These are phyloP conservation scores for Paulownia fortunei DNA, from an alignment of 257 asterid genomes.

Conservation along the genomic window DNA sequence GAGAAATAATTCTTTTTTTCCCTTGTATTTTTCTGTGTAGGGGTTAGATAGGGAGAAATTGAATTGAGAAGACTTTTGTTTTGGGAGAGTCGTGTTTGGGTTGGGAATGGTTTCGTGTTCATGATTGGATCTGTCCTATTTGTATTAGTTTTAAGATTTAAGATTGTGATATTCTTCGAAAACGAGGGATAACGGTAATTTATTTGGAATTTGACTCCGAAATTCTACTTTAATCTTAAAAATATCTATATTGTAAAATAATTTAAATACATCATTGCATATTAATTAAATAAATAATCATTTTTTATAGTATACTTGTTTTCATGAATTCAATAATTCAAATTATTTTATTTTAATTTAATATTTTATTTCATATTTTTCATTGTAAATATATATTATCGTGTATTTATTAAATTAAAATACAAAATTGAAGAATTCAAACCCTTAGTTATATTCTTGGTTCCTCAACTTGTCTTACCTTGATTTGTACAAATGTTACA, in stretches of 20 bases:
- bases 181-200: constrained; percentile 31
- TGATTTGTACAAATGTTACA: background rate
- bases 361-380: too few relatives aligned
- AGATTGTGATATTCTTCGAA: constrained; percentile 29
- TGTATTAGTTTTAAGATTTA: background rate
- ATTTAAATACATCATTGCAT: too few relatives aligned
- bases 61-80: constrained; percentile 36
- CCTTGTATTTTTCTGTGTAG: background rate
- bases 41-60: constrained; percentile 30
- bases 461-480: too few relatives aligned
- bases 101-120: constrained; percentile 35
- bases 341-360: too few relatives aligned
- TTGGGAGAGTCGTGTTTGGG: constrained; percentile 48
- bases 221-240: background rate
- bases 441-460: too few relatives aligned
- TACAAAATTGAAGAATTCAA: too few relatives aligned
- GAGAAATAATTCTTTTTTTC: background rate
- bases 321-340: too few relatives aligned
- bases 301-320: too few relatives aligned
- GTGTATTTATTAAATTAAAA: too few relatives aligned
- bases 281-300: too few relatives aligned
- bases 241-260: too few relatives aligned
- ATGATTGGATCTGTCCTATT: constrained; percentile 32
- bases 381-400: too few relatives aligned
- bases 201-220: background rate